Conservation (phyloP, 2,329 filamentous ascomycete species). For the Rhynchosporium secalis region DNA sequence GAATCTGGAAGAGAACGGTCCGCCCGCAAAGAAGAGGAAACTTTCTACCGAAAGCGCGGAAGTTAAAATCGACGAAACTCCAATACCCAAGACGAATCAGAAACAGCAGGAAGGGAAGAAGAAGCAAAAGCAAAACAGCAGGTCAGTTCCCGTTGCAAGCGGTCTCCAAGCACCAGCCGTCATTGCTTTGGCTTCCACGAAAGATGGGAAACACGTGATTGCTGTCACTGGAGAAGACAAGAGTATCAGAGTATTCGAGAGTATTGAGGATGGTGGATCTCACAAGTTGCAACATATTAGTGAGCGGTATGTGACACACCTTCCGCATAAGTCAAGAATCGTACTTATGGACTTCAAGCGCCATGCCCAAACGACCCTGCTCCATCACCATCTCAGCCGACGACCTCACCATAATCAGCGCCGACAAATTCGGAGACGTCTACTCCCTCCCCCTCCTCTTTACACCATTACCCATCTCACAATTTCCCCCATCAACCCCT, state of each 20-base stretch:
- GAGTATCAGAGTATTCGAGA: slow-evolving; percentile 76
- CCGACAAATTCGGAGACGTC: slow-evolving; percentile 96
- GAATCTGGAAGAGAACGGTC: slow-evolving; percentile 21
- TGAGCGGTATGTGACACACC: slow-evolving; percentile 57
- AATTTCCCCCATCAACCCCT: slow-evolving; percentile 20
- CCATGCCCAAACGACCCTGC: slow-evolving; percentile 87
- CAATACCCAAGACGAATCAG: slow-evolving; percentile 1
- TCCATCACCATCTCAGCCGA: slow-evolving; percentile 69
- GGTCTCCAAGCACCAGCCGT: slow-evolving; percentile 62
- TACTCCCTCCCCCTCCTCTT: slow-evolving; percentile 77
- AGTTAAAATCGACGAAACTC: neutral
- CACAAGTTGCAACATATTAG: slow-evolving; percentile 62
- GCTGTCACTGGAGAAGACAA: slow-evolving; percentile 92
- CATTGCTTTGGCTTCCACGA: slow-evolving; percentile 64
- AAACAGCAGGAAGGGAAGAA: slow-evolving; percentile 23
- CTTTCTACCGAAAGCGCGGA: slow-evolving; percentile 24
- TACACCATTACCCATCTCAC: slow-evolving; percentile 16
- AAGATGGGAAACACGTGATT: slow-evolving; percentile 67
- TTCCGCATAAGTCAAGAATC: neutral
- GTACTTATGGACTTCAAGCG: slow-evolving; percentile 42
- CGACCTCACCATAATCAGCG: slow-evolving; percentile 71
- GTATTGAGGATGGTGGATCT: slow-evolving; percentile 52
- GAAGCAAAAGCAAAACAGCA: slow-evolving; percentile 28
- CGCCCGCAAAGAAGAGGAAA: slow-evolving; percentile 40
- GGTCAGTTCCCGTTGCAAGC: slow-evolving; percentile 25